Evolutionary conservation across 1,139 yeast genomes (phyloP).

Genomic region (Zygosaccharomyces pseudobailii): DNA sequence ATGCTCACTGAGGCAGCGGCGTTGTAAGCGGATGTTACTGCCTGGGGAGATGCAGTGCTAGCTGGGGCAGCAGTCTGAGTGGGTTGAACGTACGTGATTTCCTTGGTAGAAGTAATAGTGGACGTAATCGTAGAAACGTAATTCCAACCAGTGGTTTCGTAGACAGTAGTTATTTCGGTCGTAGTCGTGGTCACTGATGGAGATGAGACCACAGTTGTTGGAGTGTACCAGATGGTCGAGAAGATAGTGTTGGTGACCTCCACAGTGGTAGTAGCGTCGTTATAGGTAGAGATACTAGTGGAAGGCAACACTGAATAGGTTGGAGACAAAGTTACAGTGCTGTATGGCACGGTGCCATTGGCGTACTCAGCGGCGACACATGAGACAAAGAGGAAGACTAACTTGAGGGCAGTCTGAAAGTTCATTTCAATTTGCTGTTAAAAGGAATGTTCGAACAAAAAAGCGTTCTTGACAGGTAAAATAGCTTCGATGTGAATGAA

Average conservation of each 20-base stretch:
- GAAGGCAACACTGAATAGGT: constrained; percentile 17
- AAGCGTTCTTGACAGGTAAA: constrained; percentile 1
- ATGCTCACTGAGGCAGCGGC: background rate
- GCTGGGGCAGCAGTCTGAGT: background rate
- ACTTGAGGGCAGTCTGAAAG: constrained; percentile 15
- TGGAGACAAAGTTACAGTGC: constrained; percentile 24
- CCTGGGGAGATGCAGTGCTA: background rate
- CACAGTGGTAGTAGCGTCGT: constrained; percentile 24
- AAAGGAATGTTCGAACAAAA: background rate
- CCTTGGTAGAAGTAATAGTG: constrained; percentile 19
- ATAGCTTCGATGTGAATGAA: constrained; percentile 12
- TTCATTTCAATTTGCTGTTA: constrained; percentile 15
- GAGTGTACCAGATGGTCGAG: constrained; percentile 20
- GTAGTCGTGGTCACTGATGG: constrained; percentile 8
- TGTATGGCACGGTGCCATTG: constrained; percentile 17
- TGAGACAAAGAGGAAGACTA: constrained; percentile 17
- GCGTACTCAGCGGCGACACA: constrained; percentile 21
- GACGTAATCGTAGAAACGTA: constrained; percentile 20
- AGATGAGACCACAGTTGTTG: constrained; percentile 10
- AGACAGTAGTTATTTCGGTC: constrained; percentile 11
- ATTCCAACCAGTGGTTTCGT: constrained; percentile 11
- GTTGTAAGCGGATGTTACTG: background rate
- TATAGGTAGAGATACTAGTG: constrained; percentile 17
- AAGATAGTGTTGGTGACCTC: constrained; percentile 26
- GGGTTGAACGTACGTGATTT: constrained; percentile 12